Conservation (phyloP, 2,329 filamentous ascomycete genomes). For the Geosmithia morbida region DNA sequence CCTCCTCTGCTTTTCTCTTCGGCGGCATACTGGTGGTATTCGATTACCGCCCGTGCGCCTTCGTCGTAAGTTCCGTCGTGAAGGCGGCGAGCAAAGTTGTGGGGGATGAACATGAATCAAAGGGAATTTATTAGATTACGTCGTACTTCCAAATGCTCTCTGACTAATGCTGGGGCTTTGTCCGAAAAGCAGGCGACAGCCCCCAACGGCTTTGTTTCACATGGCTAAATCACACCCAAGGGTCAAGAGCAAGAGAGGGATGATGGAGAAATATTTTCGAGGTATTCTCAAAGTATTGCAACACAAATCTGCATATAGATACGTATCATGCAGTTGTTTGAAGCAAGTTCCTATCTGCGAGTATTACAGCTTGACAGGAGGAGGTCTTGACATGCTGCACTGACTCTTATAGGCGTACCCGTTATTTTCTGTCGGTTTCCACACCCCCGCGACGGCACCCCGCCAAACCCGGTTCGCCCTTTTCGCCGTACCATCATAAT, state of each 20-base stretch:
- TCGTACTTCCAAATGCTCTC: background rate
- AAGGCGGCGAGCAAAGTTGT: background rate
- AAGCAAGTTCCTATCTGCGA: no score
- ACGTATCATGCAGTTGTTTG: background rate
- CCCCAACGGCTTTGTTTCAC: background rate
- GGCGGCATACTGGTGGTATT: constrained; percentile 38
- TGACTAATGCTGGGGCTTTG: background rate
- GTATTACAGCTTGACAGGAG: no score
- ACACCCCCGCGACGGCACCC: background rate
- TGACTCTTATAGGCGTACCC: background rate
- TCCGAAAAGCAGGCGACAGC: background rate
- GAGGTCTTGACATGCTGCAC: background rate
- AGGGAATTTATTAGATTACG: background rate
- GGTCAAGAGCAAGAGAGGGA: background rate
- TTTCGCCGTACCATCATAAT: background rate
- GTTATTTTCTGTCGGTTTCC: background rate
- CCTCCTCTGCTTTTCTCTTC: constrained; percentile 51
- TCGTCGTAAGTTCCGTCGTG: background rate
- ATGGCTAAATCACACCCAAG: background rate
- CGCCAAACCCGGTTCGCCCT: background rate
- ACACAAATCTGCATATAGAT: background rate
- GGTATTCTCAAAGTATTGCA: background rate
- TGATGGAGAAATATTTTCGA: background rate
- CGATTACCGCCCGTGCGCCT: background rate
- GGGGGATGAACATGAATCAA: background rate